Percentiles rank a stretch among this genome's conserved stretches.
phyloP scores from a whole-genome alignment of 169 alveolate species.

The Eimeria maxima region DNA sequence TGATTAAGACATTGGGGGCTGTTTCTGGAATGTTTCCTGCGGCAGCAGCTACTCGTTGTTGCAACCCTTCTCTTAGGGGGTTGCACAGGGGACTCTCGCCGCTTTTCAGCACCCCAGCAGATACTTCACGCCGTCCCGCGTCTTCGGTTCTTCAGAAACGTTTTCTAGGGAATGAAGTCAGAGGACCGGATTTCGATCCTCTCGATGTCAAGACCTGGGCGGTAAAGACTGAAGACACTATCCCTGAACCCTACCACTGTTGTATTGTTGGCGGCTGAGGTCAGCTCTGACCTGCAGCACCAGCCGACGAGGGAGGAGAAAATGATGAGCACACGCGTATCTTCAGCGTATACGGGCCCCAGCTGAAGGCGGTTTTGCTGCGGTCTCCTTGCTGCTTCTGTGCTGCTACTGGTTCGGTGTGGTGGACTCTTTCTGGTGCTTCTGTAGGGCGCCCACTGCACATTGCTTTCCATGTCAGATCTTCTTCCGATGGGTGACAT shows the following conservation, averaged over 20 bases:
- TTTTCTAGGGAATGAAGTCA: constrained; percentile 64
- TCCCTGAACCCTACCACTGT: no score
- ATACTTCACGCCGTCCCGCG: neutral
- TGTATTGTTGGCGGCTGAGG: neutral
- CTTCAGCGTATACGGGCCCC: no score
- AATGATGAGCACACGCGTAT: no score
- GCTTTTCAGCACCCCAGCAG: neutral
- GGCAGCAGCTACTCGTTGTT: neutral
- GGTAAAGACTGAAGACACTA: neutral
- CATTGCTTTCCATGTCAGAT: no score
- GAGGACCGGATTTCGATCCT: constrained; percentile 77
- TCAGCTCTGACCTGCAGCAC: neutral
- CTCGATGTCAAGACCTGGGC: constrained; percentile 33
- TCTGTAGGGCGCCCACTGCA: no score
- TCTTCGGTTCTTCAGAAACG: constrained; percentile 35
- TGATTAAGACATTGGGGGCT: neutral
- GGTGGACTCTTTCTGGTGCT: no score
- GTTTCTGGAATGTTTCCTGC: neutral
- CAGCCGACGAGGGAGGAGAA: neutral
- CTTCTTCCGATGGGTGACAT: no score
- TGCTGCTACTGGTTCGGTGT: neutral
- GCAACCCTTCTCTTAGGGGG: neutral
- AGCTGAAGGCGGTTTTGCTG: no score
- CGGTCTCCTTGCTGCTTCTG: no score
- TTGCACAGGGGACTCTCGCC: neutral